Base-by-base conservation (phyloP, 805 yeast species). In the Starmera caribaea region DNA sequence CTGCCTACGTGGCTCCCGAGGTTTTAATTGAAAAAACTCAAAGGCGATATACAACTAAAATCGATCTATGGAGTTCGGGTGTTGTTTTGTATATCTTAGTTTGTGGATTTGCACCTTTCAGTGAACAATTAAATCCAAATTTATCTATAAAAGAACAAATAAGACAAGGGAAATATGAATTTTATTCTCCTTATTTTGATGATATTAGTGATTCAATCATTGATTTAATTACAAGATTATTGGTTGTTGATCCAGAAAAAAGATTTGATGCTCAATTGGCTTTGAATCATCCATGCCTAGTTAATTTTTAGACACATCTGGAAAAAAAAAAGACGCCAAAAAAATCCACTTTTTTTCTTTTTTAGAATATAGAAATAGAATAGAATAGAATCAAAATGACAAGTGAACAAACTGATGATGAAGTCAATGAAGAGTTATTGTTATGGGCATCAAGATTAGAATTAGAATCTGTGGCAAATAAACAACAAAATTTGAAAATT, bases 1-100 rank as follows among this genome's bases (percentile, higher is more conserved):
- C 94, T 0, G 87, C 90, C 0, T 84, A 84, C 53, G 92, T 84
- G 15, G 92, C 92, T 0, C 94, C 94, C 0, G 94, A 84, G 51
- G 81, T 84, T 7, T 45, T 68, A n/a, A 43, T 43, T 6, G 73
- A 74, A 54, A 66, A 71, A 10, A 61, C 69, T 2, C 55, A 58
- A 34, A 57, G 80, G 28, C 66, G 69, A 47, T 84, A 84, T 49
- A 71, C 83, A 29, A 79, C 81, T 30, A 74, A 81, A 34, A 87
- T 80, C 11, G 94, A 84, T 56, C 59, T 84, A 56, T 84, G 94
- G 94, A 81, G 86, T 53, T 72, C 82, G 8, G 94, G 92, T 3
- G 90, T 83, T 2, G 65, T 84, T 35, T 57, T 83, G 13, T 84
- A 84, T 45, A 88, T 83, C 3, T 81, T 92, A 54, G 62, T 84